Evolutionary conservation across 2,329 filamentous ascomycete species (phyloP).

Genomic region (Cytospora paraplurivora): DNA sequence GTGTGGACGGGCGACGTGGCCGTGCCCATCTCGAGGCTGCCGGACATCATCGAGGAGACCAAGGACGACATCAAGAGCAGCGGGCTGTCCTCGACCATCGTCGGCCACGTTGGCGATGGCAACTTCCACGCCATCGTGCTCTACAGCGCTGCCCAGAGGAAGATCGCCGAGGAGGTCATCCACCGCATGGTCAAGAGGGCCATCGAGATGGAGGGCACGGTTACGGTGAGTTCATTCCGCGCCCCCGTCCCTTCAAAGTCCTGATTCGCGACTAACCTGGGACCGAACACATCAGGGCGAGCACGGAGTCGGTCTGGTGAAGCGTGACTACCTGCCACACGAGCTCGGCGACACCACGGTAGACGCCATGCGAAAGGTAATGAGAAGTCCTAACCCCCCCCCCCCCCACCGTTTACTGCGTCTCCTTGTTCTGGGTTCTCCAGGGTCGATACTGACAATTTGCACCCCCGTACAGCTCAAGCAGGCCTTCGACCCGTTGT

Average conservation of each 20-base stretch:
- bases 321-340: conserved; percentile 79
- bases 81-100: conserved; percentile 53
- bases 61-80: conserved; percentile 48
- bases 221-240: conserved; percentile 64
- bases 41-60: conserved; percentile 47
- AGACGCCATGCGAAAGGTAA: conserved; percentile 79
- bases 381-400: conserved; percentile 32
- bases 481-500: conserved; percentile 75
- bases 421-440: conserved; percentile 21
- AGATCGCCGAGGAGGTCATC: conserved; percentile 69
- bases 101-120: conserved; percentile 75
- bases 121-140: conserved; percentile 72
- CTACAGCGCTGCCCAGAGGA: conserved; percentile 67
- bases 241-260: too few relatives aligned
- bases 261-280: conserved; percentile 26
- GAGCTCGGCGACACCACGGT: conserved; percentile 76
- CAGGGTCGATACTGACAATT: not conserved
- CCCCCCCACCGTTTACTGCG: too few relatives aligned
- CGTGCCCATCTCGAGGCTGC: conserved; percentile 61
- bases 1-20: conserved; percentile 72
- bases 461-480: conserved; percentile 60
- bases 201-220: conserved; percentile 82
- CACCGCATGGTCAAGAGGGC: conserved; percentile 85
- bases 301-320: conserved; percentile 81
- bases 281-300: conserved; percentile 57